A percentile compares a stretch with the other conserved stretches of the same genome.
Evolutionary conservation across 345 rosid genomes (phyloP).

Genomic region (Melaleuca quinquenervia): DNA sequence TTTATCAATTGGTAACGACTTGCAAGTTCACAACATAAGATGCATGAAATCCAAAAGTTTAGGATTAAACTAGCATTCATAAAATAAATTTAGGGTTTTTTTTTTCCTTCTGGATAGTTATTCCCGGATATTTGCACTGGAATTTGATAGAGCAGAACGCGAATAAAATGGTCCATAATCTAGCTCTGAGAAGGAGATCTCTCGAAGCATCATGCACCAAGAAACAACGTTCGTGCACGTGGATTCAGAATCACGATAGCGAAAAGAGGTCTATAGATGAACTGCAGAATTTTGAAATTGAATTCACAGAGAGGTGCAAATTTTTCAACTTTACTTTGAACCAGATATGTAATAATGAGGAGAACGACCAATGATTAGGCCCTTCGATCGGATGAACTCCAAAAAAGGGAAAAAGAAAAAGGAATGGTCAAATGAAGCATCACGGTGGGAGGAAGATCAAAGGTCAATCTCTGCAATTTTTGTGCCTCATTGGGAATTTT

Average conservation of each 20-base stretch:
- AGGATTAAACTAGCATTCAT: rapidly evolving
- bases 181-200: not conserved
- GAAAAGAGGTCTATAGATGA: not conserved
- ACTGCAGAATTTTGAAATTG: not conserved
- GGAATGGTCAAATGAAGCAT: not conserved
- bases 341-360: not conserved
- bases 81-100: rapidly evolving
- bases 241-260: not conserved
- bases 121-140: not conserved
- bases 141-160: not conserved
- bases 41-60: too few species aligned
- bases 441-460: not conserved
- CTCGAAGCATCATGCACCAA: not conserved
- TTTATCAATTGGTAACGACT: too few species aligned
- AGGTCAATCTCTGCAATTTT: not conserved
- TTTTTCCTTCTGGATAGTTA: not conserved
- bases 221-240: not conserved
- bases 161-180: not conserved
- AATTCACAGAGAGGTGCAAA: not conserved
- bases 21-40: too few species aligned
- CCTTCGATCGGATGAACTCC: not conserved
- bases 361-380: not conserved
- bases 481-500: not conserved
- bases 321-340: not conserved
- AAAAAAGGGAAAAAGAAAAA: not conserved